Evolutionary conservation across 306 rosid species (phyloP).

Genomic region (Vigna hirtella): DNA sequence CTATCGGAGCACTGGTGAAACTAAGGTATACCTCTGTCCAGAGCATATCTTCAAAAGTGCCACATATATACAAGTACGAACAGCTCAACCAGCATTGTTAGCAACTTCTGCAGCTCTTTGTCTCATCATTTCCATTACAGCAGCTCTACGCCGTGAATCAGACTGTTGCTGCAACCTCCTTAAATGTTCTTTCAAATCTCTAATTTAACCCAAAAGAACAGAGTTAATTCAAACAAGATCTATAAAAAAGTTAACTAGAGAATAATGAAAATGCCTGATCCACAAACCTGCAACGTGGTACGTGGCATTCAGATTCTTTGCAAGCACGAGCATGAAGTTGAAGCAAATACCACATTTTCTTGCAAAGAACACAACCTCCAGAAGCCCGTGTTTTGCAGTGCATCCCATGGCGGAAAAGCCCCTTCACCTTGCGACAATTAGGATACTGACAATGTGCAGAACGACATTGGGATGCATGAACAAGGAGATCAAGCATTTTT

Average conservation of each 20-base stretch:
- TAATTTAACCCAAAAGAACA: constrained; percentile 45
- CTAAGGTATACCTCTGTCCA: constrained; percentile 35
- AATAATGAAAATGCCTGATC: not conserved
- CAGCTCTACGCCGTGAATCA: constrained; percentile 95
- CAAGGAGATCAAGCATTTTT: constrained; percentile 95
- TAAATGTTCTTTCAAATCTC: constrained; percentile 93
- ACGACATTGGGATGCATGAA: constrained; percentile 97
- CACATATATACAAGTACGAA: constrained; percentile 51
- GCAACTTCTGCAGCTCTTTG: constrained; percentile 98
- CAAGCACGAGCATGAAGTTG: constrained; percentile 99
- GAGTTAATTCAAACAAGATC: constrained; percentile 11
- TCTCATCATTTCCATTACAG: constrained; percentile 99
- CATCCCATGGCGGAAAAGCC: constrained; percentile 96
- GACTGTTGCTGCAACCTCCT: constrained; percentile 98
- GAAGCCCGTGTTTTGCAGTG: constrained; percentile 92
- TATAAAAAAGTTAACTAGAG: constrained; percentile 4
- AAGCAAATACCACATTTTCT: constrained; percentile 98
- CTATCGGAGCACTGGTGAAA: constrained; percentile 48
- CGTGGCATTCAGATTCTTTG: constrained; percentile 93
- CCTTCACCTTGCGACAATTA: constrained; percentile 94
- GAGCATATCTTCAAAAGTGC: constrained; percentile 45
- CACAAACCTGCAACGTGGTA: constrained; percentile 97
- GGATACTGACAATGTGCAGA: constrained; percentile 91
- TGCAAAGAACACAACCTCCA: constrained; percentile 95
- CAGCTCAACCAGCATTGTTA: constrained; percentile 69